phyloP scores from a whole-genome alignment of 2,329 filamentous ascomycete genomes.

The Fonsecaea pedrosoi region DNA sequence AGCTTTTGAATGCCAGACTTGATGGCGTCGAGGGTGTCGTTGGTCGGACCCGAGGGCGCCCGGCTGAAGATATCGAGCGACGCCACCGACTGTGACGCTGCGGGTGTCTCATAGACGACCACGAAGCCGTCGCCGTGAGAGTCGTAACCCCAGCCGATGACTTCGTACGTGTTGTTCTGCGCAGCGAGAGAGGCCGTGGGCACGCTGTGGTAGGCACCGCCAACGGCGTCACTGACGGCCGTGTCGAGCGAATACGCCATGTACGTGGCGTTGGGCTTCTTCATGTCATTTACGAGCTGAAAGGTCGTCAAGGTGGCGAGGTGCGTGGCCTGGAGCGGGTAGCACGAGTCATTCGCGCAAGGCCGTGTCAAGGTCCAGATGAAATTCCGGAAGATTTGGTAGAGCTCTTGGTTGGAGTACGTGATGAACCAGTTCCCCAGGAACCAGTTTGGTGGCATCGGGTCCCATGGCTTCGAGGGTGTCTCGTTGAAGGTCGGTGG shows the following conservation, averaged over 20 bases:
- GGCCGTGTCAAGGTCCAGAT: constrained; percentile 18
- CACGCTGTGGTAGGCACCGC: constrained; percentile 12
- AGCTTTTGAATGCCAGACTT: constrained; percentile 9
- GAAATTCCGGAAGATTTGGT: constrained; percentile 19
- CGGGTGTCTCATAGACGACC: constrained; percentile 13
- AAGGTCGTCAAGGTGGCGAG: constrained; percentile 13
- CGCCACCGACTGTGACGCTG: constrained; percentile 4
- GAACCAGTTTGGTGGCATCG: constrained; percentile 9
- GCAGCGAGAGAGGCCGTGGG: constrained; percentile 6
- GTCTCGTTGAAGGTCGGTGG: constrained; percentile 8
- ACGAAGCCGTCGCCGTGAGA: constrained; percentile 4
- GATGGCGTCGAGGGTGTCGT: constrained; percentile 14
- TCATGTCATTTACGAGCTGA: constrained; percentile 13
- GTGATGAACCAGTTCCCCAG: constrained; percentile 21
- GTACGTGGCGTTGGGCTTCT: constrained; percentile 19
- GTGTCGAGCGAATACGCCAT: constrained; percentile 16
- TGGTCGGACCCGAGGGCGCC: constrained; percentile 2
- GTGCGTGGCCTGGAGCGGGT: constrained; percentile 3
- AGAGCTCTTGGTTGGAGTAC: constrained; percentile 17
- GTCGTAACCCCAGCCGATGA: constrained; percentile 20
- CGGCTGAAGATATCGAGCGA: constrained; percentile 20
- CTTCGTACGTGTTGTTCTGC: constrained; percentile 19
- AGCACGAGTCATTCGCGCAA: constrained; percentile 5
- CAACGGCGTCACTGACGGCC: background rate
- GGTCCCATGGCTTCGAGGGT: constrained; percentile 5